Evolutionary conservation across 1,284 basidiomycete genomes (phyloP).

Genomic region (Sparassis latifolia): DNA sequence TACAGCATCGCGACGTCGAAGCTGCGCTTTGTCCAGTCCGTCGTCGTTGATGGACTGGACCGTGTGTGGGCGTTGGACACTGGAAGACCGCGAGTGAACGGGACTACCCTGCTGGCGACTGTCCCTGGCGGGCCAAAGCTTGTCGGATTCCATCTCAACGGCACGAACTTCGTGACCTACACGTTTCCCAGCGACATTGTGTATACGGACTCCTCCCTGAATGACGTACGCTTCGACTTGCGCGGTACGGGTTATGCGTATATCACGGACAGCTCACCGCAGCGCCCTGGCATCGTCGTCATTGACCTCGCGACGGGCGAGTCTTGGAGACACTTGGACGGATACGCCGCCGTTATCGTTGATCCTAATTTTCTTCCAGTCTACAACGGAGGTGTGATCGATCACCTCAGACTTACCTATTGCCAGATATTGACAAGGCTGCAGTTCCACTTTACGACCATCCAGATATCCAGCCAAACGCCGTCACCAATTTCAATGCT

Average conservation of each 20-base stretch:
- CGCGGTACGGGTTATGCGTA: constrained; percentile 24
- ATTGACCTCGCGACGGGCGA: constrained; percentile 23
- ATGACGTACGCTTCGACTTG: constrained; percentile 25
- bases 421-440: neutral
- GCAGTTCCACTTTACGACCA: constrained; percentile 6
- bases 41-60: constrained; percentile 23
- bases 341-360: constrained; percentile 10
- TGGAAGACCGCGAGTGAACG: constrained; percentile 18
- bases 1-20: constrained; percentile 19
- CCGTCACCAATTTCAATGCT: constrained; percentile 8
- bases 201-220: constrained; percentile 22
- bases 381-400: constrained; percentile 16
- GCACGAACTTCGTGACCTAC: constrained; percentile 19
- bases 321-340: constrained; percentile 26
- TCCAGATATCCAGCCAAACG: constrained; percentile 10
- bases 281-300: constrained; percentile 21
- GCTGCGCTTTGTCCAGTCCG: constrained; percentile 23
- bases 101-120: constrained; percentile 17
- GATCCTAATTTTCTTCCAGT: constrained; percentile 18
- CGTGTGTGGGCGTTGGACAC: constrained; percentile 27
- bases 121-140: constrained; percentile 25
- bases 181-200: constrained; percentile 21
- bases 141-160: constrained; percentile 23
- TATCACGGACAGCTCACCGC: constrained; percentile 22
- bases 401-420: too few relatives aligned